These are phyloP conservation scores for Oryza nivara DNA, from an alignment of 176 grass and related monocot species.

Conservation along the genomic window DNA sequence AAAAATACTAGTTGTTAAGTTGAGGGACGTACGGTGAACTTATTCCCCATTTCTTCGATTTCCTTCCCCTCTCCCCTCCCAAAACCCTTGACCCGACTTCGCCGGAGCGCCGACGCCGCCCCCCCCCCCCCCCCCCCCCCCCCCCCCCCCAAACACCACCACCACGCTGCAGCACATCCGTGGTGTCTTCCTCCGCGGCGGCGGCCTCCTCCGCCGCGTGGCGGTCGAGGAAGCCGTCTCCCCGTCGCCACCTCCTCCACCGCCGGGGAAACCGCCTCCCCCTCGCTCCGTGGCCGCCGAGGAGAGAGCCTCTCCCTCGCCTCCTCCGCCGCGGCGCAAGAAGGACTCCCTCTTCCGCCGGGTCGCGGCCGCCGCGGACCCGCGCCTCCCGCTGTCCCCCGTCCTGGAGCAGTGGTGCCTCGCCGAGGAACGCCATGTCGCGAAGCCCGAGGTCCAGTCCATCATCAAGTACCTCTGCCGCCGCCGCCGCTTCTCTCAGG, in stretches of 20 bases:
- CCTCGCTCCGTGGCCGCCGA: neutral
- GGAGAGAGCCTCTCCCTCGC: neutral
- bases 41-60: neutral
- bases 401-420: constrained; percentile 51
- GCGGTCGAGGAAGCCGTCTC: neutral
- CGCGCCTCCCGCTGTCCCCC: constrained; percentile 40
- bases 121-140: neutral
- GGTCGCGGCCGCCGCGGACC: constrained; percentile 23
- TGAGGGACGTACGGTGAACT: too few relatives aligned
- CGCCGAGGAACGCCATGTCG: constrained; percentile 40
- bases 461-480: constrained; percentile 48
- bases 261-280: too few relatives aligned
- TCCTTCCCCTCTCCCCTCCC: neutral
- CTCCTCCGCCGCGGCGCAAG: neutral
- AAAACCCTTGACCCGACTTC: constrained; percentile 5
- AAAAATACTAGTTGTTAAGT: too few relatives aligned
- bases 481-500: constrained; percentile 50
- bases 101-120: constrained; percentile 23
- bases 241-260: too few relatives aligned
- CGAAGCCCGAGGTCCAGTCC: constrained; percentile 46
- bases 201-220: constrained; percentile 6
- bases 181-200: constrained; percentile 9
- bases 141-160: neutral
- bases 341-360: constrained; percentile 28
- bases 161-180: constrained; percentile 8